phyloP scores from a whole-genome alignment of 148 eudicot species.

The Amaranthus hypochondriacus region DNA sequence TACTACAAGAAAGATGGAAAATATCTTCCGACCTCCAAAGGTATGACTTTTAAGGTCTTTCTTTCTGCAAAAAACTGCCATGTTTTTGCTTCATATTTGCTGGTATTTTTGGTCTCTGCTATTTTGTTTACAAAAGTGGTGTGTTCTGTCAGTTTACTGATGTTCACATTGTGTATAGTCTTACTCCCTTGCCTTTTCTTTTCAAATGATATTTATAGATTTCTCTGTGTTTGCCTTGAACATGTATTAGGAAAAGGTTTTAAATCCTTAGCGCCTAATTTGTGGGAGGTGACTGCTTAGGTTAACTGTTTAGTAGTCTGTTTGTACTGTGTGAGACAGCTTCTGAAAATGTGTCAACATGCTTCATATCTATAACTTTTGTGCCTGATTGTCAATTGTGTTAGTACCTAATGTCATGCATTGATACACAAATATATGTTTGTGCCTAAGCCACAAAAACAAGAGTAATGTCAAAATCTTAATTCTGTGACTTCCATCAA shows the following conservation, averaged over 20 bases:
- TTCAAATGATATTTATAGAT: background rate
- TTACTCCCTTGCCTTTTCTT: background rate
- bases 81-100: too few species aligned
- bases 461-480: too few species aligned
- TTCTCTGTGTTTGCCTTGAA: background rate
- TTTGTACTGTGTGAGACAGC: too few species aligned
- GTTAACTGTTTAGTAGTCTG: too few species aligned
- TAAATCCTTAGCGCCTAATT: background rate
- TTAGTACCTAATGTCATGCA: too few species aligned
- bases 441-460: too few species aligned
- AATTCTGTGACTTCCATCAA: too few species aligned
- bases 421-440: too few species aligned
- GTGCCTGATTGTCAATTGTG: too few species aligned
- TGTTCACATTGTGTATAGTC: background rate
- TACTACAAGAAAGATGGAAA: slow-evolving; percentile 78
- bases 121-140: too few species aligned
- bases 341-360: too few species aligned
- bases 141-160: background rate
- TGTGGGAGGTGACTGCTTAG: background rate
- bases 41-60: slow-evolving; percentile 25
- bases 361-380: too few species aligned
- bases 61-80: background rate
- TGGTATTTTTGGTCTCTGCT: background rate
- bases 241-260: background rate
- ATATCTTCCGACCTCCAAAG: slow-evolving; percentile 79